Base-by-base conservation (phyloP, 495 filamentous ascomycete genomes). In the Aspergillus ellipticus region DNA sequence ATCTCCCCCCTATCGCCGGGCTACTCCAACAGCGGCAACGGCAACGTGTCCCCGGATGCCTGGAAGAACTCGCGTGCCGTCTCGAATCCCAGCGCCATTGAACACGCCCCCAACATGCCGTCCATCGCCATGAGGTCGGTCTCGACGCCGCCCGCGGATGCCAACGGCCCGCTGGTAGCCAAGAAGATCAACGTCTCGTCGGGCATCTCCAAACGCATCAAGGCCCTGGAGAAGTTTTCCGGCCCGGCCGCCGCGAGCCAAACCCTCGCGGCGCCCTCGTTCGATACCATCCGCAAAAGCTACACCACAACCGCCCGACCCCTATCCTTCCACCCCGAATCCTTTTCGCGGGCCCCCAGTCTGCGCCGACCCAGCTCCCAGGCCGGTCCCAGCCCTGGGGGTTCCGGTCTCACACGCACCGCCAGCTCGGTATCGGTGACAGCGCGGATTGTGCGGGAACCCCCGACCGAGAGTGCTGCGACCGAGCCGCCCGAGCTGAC, bases 171-270 rank as follows among this genome's bases (percentile, higher is more conserved):
- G 4, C 62, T 76, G 21, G 63, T 83, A 51, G 81, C 85, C 1
- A 92, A 89, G 74, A 90, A 87, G 67, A 79, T 84, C 68, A 93
- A 90, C 64, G 81, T 96, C 17, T 92, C 90, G 2, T 89, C 87
- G 22, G 90, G 89, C 37, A 96, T 96, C 61, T 92, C 90, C 7
- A 88, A 89, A 66, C 85, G 92, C 50, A 96, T 96, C 64, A 90
- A 94, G 64, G 89, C 90, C 13, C 76, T 96, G 42, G 88, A 92
- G 64, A 86, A 86, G 57, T 74, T 90, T n/a, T 86, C 85, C 0
- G 77, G 71, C 41, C 64, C 70, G 13, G 31, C 56, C 24, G 62
- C 43, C 31, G 49, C 68, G 0, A 62, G 39, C 24, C 64, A 47
- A 6, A 64, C 52, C 15, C 66, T 69, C 21, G 63, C 69, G 21